A percentile compares a stretch with the other conserved stretches of the same genome.
Evolutionary conservation across 768 basidiomycete genomes (phyloP).

Genomic region (Dictyophora rubrovolvata): DNA sequence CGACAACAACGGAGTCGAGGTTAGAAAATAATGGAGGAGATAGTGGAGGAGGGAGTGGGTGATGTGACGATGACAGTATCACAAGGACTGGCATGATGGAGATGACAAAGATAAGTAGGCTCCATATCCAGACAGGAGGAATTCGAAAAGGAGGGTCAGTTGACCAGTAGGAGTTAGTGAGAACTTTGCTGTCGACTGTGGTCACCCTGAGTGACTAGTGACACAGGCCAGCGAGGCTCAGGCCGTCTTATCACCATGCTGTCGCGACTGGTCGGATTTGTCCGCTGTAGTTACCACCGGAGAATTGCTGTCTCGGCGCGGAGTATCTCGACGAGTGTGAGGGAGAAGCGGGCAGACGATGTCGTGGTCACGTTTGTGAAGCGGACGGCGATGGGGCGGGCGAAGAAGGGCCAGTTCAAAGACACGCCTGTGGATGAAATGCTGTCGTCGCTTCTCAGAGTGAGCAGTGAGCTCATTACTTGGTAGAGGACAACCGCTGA

Average conservation of each 20-base stretch:
- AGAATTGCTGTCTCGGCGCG: slow-evolving; percentile 9
- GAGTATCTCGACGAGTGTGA: slow-evolving; percentile 41
- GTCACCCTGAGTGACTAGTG: no score
- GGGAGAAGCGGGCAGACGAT: slow-evolving; percentile 69
- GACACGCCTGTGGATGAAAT: slow-evolving; percentile 83
- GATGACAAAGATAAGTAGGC: not conserved
- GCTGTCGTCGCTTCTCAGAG: slow-evolving; percentile 73
- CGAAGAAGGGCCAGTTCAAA: slow-evolving; percentile 89
- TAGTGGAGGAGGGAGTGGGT: no score
- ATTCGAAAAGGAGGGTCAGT: no score
- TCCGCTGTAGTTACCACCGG: not conserved
- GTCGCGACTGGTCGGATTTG: no score
- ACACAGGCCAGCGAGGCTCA: no score
- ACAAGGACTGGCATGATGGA: not conserved
- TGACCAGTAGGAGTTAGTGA: no score
- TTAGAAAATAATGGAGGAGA: not conserved
- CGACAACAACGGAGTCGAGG: not conserved
- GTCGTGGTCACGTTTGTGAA: slow-evolving; percentile 86
- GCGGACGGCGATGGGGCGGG: slow-evolving; percentile 79
- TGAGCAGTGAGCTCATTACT: no score
- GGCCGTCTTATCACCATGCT: no score
- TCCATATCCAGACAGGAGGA: no score
- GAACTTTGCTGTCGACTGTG: no score
- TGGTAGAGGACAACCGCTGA: no score
- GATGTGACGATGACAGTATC: not conserved